These are phyloP conservation scores for Mortierella sp. DNA, from an alignment of 371 early-diverging fungal species.

Conservation along the genomic window DNA sequence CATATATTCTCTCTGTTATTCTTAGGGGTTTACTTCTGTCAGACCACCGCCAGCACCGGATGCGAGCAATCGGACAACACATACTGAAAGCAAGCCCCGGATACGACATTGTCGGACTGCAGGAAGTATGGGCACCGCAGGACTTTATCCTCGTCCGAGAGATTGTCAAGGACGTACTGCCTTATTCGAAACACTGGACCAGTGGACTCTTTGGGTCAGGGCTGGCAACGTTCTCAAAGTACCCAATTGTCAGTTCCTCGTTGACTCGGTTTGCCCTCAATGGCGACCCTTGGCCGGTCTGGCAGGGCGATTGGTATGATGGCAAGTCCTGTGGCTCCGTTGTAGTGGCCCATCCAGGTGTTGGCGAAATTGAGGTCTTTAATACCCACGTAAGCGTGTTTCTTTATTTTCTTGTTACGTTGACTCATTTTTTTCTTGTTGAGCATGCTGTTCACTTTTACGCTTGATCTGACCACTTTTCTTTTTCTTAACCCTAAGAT, in stretches of 20 bases:
- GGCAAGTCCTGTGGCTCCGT: slow-evolving; percentile 71
- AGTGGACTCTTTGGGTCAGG: slow-evolving; percentile 76
- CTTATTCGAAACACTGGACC: slow-evolving; percentile 64
- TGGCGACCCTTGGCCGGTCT: slow-evolving; percentile 68
- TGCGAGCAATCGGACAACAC: slow-evolving; percentile 67
- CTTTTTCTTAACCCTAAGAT: not conserved
- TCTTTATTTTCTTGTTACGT: not conserved
- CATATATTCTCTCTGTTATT: not conserved
- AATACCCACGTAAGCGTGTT: slow-evolving; percentile 70
- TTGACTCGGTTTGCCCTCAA: slow-evolving; percentile 67
- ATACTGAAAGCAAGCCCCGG: slow-evolving; percentile 45
- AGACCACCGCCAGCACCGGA: slow-evolving; percentile 62
- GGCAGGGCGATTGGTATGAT: slow-evolving; percentile 75
- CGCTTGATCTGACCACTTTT: not conserved
- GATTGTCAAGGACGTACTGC: slow-evolving; percentile 49
- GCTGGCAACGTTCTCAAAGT: slow-evolving; percentile 65
- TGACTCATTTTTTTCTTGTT: not conserved
- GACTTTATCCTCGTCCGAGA: slow-evolving; percentile 65
- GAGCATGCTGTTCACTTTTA: not conserved
- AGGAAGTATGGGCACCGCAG: slow-evolving; percentile 73
- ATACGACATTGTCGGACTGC: slow-evolving; percentile 73
- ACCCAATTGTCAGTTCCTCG: slow-evolving; percentile 63
- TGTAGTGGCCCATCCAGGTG: slow-evolving; percentile 66
- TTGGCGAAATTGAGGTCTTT: slow-evolving; percentile 71
- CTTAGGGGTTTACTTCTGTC: slow-evolving; percentile 67